Conservation (phyloP, 164 flowering plant species). For the Nymphaea thermarum region DNA sequence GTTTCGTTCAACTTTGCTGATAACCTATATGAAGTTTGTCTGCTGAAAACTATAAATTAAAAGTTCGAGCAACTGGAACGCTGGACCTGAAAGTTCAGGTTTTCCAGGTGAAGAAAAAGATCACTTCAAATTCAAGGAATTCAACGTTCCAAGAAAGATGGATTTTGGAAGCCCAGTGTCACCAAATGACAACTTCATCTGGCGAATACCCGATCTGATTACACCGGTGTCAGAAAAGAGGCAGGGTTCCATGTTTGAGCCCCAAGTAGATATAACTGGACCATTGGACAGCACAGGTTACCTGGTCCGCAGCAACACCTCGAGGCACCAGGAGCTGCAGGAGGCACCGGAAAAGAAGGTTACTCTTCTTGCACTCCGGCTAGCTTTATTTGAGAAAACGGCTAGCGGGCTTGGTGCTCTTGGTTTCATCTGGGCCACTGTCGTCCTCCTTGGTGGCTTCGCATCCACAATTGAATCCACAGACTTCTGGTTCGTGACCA, state of each 20-base stretch:
- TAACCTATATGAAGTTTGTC: no score
- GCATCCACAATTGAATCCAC: conserved; percentile 63
- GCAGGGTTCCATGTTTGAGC: background rate
- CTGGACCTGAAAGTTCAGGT: background rate
- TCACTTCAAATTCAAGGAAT: no score
- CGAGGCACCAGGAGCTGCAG: background rate
- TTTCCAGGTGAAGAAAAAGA: background rate
- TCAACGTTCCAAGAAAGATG: background rate
- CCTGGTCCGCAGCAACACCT: background rate
- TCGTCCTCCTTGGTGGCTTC: conserved; percentile 94
- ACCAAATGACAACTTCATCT: background rate
- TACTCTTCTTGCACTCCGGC: conserved; percentile 77
- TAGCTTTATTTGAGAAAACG: conserved; percentile 71
- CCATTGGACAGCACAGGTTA: background rate
- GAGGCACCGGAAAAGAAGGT: conserved; percentile 79
- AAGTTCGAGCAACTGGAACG: background rate
- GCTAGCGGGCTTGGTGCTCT: conserved; percentile 88
- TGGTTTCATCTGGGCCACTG: conserved; percentile 97
- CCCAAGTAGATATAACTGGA: background rate
- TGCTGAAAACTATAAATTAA: no score
- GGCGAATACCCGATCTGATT: background rate
- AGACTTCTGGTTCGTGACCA: conserved; percentile 84
- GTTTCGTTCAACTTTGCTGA: no score
- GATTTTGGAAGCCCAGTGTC: background rate
- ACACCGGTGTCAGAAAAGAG: background rate